Evolutionary conservation across 768 basidiomycete species (phyloP), one percentile per base, ranked within the genome.

Genomic region (Tephrocybe sp.): DNA sequence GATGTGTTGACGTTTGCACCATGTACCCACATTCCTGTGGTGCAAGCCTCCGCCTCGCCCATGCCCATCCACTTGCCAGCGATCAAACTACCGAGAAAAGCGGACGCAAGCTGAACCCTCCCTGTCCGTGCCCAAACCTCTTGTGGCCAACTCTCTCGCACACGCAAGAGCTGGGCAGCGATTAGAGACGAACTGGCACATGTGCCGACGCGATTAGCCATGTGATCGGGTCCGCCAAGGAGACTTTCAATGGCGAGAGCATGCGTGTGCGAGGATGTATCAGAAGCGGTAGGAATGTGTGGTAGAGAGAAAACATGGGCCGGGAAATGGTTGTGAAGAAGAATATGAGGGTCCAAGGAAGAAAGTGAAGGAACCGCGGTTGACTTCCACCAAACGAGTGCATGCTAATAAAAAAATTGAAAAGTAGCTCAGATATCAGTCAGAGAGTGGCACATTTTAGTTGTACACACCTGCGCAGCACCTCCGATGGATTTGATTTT

Each of bases 321-420:
- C 1, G 80, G 76, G 50, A 92, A 85, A 60, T 90, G 89, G 1
- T 79, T 69, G 59, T 87, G 80, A 6, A 92, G 68, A 0, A 86
- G 81, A n/a, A 82, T 66, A 56, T 82, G 79, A 2, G 89, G 81
- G 61, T 90, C 87, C 44, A 92, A 73, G 15, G 83, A 78, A 20
- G 87, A 86, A 47, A 93, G 74, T 7, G 83, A 84, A 12, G 85
- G 83, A 11, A 88, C 78, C 9, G 88, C 79, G 7, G 84, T 86
- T 1, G 87, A 84, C 69, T 89, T 90, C 88, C 90, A 92, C 88
- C 89, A 92, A 34, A 93, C 90, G 17, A 90, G 73, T 3, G 88
- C 87, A 63, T 86, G 84, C 83, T 76, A 49, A 3, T n/a, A n/a
- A n/a, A n/a, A n/a, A n/a, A n/a, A n/a, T n/a, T n/a, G n/a, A n/a